Percentiles rank a stretch among this genome's conserved stretches.
phyloP scores from a whole-genome alignment of 305 asterid species.

The Fraxinus floribunda region DNA sequence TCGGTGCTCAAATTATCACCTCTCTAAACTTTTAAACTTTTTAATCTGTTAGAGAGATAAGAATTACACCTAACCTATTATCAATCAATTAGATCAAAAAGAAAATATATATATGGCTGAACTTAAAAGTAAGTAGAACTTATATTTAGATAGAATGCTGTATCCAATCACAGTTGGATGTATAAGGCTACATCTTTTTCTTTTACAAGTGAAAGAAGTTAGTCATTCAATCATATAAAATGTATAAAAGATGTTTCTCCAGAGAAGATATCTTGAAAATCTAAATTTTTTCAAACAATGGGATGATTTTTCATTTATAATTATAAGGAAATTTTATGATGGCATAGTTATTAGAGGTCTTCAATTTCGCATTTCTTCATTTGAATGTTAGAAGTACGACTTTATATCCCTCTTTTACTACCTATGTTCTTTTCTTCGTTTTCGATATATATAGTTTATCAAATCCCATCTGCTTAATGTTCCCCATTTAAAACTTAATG shows the following conservation, averaged over 20 bases:
- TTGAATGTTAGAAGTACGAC: neutral
- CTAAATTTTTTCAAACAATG: neutral
- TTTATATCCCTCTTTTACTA: neutral
- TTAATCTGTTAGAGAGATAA: neutral
- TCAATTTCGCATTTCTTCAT: neutral
- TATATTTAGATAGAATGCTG: neutral
- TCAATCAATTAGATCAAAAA: no score
- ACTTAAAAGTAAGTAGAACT: neutral
- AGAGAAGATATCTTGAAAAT: neutral
- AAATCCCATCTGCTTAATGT: neutral
- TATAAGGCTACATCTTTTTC: neutral
- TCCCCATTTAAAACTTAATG: no score
- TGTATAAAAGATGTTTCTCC: neutral
- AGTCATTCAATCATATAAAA: neutral
- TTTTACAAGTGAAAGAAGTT: neutral
- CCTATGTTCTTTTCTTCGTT: neutral
- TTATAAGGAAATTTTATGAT: neutral
- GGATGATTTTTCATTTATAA: neutral
- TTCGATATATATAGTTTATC: neutral
- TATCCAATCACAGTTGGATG: neutral
- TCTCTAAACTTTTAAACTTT: no score
- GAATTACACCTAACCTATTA: neutral
- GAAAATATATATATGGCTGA: neutral
- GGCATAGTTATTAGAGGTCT: neutral
- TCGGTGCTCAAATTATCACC: neutral